Evolutionary conservation across 2,329 filamentous ascomycete species (phyloP).

Genomic region (Exophiala viscosa): DNA sequence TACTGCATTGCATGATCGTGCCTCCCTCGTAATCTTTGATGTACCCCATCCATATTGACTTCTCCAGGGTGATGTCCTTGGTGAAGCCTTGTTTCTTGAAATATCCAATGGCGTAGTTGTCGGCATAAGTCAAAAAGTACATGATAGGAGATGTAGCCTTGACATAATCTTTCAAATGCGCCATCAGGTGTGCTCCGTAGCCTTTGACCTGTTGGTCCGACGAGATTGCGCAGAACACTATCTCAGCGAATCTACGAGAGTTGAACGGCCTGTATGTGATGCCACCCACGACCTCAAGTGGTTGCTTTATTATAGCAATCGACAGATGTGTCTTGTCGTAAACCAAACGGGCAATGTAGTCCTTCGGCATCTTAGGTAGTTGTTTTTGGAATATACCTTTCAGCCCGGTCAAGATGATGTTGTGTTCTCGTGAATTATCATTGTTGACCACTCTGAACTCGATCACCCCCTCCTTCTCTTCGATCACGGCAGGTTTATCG

Average conservation of each 20-base stretch:
- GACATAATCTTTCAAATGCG: conserved; percentile 95
- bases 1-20: conserved; percentile 98
- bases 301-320: conserved; percentile 96
- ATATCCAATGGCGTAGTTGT: conserved; percentile 98
- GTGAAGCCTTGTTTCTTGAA: conserved; percentile 99
- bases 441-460: conserved; percentile 99
- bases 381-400: conserved; percentile 99
- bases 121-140: conserved; percentile 97
- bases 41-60: conserved; percentile 95
- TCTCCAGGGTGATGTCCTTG: conserved; percentile 92
- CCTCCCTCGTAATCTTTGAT: conserved; percentile 99
- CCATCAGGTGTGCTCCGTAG: conserved; percentile 97
- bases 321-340: conserved; percentile 96
- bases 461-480: conserved; percentile 91
- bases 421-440: conserved; percentile 78
- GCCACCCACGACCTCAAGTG: conserved; percentile 85
- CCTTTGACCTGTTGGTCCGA: conserved; percentile 98
- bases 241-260: conserved; percentile 88
- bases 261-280: conserved; percentile 97
- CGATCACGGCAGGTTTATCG: conserved; percentile 88
- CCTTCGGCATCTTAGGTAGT: conserved; percentile 97
- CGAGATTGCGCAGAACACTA: conserved; percentile 96
- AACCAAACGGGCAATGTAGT: conserved; percentile 94
- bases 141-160: conserved; percentile 95
- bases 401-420: conserved; percentile 89